These are phyloP conservation scores for Lasiodiplodia citricola DNA, from an alignment of 2,329 filamentous ascomycete genomes.

Conservation along the genomic window DNA sequence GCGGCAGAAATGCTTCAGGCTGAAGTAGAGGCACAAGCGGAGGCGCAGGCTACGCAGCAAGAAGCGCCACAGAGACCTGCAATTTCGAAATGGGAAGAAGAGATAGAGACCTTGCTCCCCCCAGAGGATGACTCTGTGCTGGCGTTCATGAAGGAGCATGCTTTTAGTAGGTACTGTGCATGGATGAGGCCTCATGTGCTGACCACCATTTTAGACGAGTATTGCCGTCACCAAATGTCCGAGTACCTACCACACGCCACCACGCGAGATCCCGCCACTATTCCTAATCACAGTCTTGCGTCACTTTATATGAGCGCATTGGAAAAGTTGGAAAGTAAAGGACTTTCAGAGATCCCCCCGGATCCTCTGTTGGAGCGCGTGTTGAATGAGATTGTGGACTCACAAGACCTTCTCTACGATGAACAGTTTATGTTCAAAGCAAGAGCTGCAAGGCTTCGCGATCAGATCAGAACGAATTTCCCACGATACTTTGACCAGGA, in stretches of 20 bases:
- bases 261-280: neutral
- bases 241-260: constrained; percentile 12
- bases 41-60: constrained; percentile 30
- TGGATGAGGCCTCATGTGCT: neutral
- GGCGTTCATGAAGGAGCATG: constrained; percentile 21
- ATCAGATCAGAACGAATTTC: neutral
- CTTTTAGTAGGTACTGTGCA: neutral
- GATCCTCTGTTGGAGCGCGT: constrained; percentile 13
- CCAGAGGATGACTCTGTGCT: neutral
- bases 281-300: constrained; percentile 5
- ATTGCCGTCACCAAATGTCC: constrained; percentile 11
- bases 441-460: neutral
- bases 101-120: neutral
- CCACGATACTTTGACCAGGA: constrained; percentile 4
- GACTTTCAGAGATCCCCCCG: neutral
- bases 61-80: constrained; percentile 2
- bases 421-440: constrained; percentile 15
- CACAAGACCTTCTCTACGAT: constrained; percentile 6
- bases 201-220: neutral
- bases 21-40: constrained; percentile 29
- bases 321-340: constrained; percentile 6
- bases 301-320: constrained; percentile 15
- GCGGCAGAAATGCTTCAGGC: constrained; percentile 45
- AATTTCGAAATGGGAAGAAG: constrained; percentile 8
- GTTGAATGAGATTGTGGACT: neutral